Evolutionary conservation across 176 grass and related monocot genomes (phyloP), one percentile per base, ranked within the genome.

Genomic region (Themeda triandra): DNA sequence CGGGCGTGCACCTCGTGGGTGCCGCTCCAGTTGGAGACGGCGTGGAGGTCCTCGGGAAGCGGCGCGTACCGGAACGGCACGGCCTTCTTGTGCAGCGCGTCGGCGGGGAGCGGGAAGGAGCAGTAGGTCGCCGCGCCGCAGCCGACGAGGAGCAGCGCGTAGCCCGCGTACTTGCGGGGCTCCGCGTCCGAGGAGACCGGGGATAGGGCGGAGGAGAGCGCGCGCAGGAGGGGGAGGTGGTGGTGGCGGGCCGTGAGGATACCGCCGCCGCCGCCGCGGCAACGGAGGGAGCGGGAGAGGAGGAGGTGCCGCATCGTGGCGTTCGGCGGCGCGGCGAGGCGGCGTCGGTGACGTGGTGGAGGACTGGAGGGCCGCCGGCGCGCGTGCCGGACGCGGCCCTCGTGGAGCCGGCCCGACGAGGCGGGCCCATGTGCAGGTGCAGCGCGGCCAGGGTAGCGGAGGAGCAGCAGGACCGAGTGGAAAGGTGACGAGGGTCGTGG

Each of bases 1-100:
- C 88, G 90, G 42, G 95, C 89, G 84, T 86, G 84, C 27, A 94
- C 92, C 92, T 97, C 92, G 83, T 97, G 95, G 21, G 95, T 97
- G 79, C 86, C 95, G 75, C 95, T 97, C 95, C 90, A 94, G 75
- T 97, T 97, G 85, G 88, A 92, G 48, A 97, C 95, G 35, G 86
- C 66, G 90, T 92, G 90, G 60, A 97, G 90, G 73, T 97, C 95
- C 24, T 94, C 90, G 6, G 92, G 86, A 66, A 94, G 91, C 92
- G 31, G 82, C 11, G 4, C 89, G 74, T 4, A 93, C 68, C 2
- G 92, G 96, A 74, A 98, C 93, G 48, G 96, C 67, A 95, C 80
- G 25, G 96, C 96, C 76, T 92, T 95, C 89, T 92, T 98, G 65
- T 98, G 92, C 83, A 94, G 89, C 28, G 89, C 91, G 32, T 95